Conservation (phyloP, 345 rosid species). For the Microcos paniculata region DNA sequence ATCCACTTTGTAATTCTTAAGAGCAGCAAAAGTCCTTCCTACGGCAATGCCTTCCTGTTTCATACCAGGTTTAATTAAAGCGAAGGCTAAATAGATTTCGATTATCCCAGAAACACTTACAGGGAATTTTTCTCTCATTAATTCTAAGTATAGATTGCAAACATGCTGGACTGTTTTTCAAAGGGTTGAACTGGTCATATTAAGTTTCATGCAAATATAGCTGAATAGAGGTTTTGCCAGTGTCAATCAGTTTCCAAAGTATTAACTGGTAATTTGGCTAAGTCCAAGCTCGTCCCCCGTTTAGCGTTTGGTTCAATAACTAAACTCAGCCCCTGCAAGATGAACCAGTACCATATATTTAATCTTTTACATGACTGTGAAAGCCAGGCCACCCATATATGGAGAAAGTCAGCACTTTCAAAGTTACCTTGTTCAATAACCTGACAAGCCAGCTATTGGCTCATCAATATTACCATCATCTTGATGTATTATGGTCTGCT, state of each 20-base stretch:
- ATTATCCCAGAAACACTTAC: background rate
- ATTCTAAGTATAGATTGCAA: background rate
- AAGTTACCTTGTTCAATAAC: background rate
- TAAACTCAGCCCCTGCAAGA: background rate
- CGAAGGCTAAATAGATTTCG: background rate
- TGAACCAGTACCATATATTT: background rate
- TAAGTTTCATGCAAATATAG: background rate
- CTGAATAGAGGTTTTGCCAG: background rate
- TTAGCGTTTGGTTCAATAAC: background rate
- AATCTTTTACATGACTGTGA: no score
- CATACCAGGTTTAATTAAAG: slow-evolving; percentile 4
- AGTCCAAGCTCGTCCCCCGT: background rate
- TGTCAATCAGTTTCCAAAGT: background rate
- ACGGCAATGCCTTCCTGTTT: slow-evolving; percentile 99
- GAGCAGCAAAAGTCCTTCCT: slow-evolving; percentile 92
- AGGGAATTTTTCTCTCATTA: background rate
- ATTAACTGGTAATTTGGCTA: background rate
- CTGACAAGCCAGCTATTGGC: slow-evolving; percentile 4
- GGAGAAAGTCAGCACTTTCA: background rate
- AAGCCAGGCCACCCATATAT: background rate
- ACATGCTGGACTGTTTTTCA: background rate
- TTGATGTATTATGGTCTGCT: background rate
- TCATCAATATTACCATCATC: background rate
- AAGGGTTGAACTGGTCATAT: background rate
- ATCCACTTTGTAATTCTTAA: slow-evolving; percentile 84